Evolutionary conservation across 208 protist genomes (phyloP).

Genomic region (Acanthamoeba comandoni): DNA sequence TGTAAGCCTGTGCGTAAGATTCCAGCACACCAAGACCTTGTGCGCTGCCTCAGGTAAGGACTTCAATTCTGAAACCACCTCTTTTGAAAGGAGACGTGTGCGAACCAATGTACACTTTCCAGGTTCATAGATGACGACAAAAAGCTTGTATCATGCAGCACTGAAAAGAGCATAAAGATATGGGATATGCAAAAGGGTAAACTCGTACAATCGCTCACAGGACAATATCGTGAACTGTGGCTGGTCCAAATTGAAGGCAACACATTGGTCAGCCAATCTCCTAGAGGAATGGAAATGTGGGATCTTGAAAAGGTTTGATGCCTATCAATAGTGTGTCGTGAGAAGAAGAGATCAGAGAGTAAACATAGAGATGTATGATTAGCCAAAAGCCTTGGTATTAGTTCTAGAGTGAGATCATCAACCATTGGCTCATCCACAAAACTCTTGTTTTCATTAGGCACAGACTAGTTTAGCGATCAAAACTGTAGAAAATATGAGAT

Average conservation of each 20-base stretch:
- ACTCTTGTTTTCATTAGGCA: no score
- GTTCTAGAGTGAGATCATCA: no score
- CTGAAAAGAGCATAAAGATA: conserved; percentile 1
- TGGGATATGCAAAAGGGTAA: background rate
- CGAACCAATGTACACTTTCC: no score
- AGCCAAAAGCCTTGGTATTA: no score
- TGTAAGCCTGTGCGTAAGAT: background rate
- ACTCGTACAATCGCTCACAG: background rate
- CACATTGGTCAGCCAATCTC: conserved; percentile 9
- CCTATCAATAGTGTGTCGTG: background rate
- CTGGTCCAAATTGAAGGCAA: conserved; percentile 21
- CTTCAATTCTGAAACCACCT: background rate
- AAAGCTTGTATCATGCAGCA: conserved; percentile 25
- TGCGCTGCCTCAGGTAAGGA: conserved; percentile 9
- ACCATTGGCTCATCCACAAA: no score
- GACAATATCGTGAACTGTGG: conserved; percentile 17
- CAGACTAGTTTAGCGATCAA: no score
- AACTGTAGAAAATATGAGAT: no score
- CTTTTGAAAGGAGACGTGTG: no score
- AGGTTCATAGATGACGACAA: conserved; percentile 23
- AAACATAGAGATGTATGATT: no score
- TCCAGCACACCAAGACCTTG: background rate
- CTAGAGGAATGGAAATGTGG: background rate
- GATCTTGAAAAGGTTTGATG: background rate
- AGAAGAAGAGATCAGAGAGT: no score